Evolutionary conservation across 768 basidiomycete species (phyloP).

Genomic region (Amanita rimosa): DNA sequence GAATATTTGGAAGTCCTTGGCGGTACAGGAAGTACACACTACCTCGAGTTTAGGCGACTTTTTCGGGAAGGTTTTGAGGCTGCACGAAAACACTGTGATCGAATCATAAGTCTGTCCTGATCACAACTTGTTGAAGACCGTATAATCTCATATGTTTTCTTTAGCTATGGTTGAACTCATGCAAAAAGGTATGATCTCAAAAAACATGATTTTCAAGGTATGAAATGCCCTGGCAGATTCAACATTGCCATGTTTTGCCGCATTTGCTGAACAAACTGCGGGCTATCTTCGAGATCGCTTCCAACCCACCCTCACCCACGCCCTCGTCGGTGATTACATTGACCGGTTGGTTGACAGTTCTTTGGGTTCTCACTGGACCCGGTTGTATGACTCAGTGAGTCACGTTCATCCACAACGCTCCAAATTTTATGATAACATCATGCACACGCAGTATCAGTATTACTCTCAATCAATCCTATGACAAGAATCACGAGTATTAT

Average conservation of each 20-base stretch:
- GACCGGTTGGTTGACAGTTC: slow-evolving; percentile 85
- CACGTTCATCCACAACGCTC: neutral
- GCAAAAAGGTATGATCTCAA: slow-evolving; percentile 68
- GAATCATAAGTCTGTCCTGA: slow-evolving; percentile 85
- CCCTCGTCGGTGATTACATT: slow-evolving; percentile 77
- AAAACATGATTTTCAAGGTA: neutral
- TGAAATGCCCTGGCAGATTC: slow-evolving; percentile 45
- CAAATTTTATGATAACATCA: neutral
- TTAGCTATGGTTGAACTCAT: slow-evolving; percentile 81
- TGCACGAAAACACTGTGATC: slow-evolving; percentile 90
- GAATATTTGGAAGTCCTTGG: slow-evolving; percentile 97
- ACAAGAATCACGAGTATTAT: slow-evolving; percentile 9
- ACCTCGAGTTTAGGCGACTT: slow-evolving; percentile 72
- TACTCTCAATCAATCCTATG: slow-evolving; percentile 82
- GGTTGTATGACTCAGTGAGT: slow-evolving; percentile 88
- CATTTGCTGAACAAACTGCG: slow-evolving; percentile 87
- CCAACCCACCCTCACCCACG: slow-evolving; percentile 82
- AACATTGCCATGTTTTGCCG: slow-evolving; percentile 79
- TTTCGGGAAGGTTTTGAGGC: slow-evolving; percentile 93
- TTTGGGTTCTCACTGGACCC: slow-evolving; percentile 88
- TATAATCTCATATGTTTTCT: slow-evolving; percentile 5
- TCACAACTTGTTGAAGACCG: neutral
- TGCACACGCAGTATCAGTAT: slow-evolving; percentile 66
- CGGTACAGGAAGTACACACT: slow-evolving; percentile 66
- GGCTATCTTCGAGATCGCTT: slow-evolving; percentile 85